Evolutionary conservation across 2,329 filamentous ascomycete genomes (phyloP).

Genomic region (Dichotomopilus funicola): DNA sequence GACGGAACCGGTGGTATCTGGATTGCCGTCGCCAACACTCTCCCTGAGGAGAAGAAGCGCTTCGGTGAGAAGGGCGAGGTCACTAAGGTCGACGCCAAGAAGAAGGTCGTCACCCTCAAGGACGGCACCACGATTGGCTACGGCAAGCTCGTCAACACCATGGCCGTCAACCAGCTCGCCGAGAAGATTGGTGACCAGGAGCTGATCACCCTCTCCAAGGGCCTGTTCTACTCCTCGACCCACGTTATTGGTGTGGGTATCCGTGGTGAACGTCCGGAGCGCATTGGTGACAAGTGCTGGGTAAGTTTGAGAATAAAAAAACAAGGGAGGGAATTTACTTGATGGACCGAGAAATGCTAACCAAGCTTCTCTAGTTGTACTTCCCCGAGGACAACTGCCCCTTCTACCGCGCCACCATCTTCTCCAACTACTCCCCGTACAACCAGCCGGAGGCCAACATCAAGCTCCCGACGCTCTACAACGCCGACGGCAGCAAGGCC

Average conservation of each 20-base stretch:
- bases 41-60: constrained; percentile 84
- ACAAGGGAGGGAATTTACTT: too few species aligned
- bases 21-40: constrained; percentile 90
- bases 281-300: constrained; percentile 99
- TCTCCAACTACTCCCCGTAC: constrained; percentile 99
- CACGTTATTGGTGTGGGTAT: constrained; percentile 96
- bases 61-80: constrained; percentile 84
- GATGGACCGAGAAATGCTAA: constrained; percentile 20
- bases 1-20: constrained; percentile 98
- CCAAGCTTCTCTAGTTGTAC: constrained; percentile 58
- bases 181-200: constrained; percentile 84
- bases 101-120: constrained; percentile 73
- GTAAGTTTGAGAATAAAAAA: constrained; percentile 37
- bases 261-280: constrained; percentile 82
- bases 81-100: constrained; percentile 76
- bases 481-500: constrained; percentile 79
- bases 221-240: constrained; percentile 92
- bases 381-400: constrained; percentile 98
- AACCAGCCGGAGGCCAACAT: constrained; percentile 82
- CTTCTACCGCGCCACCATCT: constrained; percentile 99
- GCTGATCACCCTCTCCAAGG: constrained; percentile 76
- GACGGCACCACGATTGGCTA: constrained; percentile 88
- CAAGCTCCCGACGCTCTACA: constrained; percentile 80
- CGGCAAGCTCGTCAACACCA: constrained; percentile 88
- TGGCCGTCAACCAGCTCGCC: constrained; percentile 85